A percentile compares a stretch with the other conserved stretches of the same genome.
Conservation (phyloP, 352 stramenopile species). For the Phytophthora ohioensis region DNA sequence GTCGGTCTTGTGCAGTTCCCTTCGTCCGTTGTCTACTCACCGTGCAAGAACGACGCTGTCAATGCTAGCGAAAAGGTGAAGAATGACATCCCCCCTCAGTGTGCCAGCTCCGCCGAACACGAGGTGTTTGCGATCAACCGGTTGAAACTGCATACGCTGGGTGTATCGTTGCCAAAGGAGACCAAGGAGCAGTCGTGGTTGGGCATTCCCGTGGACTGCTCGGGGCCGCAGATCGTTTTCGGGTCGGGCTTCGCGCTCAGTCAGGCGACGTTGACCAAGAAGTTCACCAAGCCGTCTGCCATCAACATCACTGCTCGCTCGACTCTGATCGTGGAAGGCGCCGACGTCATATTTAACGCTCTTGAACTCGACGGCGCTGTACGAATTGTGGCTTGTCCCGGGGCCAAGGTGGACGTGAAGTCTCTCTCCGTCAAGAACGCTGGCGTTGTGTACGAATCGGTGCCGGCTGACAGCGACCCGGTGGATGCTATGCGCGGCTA, state of each 20-base stretch:
- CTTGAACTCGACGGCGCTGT: slow-evolving; percentile 64
- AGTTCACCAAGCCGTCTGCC: slow-evolving; percentile 41
- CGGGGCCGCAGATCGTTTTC: slow-evolving; percentile 59
- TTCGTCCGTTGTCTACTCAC: slow-evolving; percentile 70
- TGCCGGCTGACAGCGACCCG: slow-evolving; percentile 27
- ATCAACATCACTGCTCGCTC: slow-evolving; percentile 58
- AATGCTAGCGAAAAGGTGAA: slow-evolving; percentile 62
- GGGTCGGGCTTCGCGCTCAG: slow-evolving; percentile 48
- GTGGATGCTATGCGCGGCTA: slow-evolving; percentile 74
- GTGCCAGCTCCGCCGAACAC: slow-evolving; percentile 69
- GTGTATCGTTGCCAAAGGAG: slow-evolving; percentile 29
- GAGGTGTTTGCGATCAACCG: slow-evolving; percentile 66
- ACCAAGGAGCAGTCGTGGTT: slow-evolving; percentile 46
- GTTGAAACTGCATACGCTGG: slow-evolving; percentile 46
- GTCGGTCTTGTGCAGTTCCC: slow-evolving; percentile 69
- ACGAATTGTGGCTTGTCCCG: slow-evolving; percentile 50
- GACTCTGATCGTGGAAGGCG: slow-evolving; percentile 61
- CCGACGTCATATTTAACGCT: slow-evolving; percentile 48
- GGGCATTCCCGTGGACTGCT: slow-evolving; percentile 57
- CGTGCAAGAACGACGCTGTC: slow-evolving; percentile 75
- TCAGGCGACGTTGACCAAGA: slow-evolving; percentile 36
- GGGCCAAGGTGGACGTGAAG: slow-evolving; percentile 54
- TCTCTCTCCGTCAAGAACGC: slow-evolving; percentile 56
- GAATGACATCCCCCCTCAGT: slow-evolving; percentile 68
- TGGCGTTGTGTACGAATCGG: slow-evolving; percentile 54